These are phyloP conservation scores for Penicillium sp. DNA, from an alignment of 2,329 filamentous ascomycete species.

Conservation along the genomic window DNA sequence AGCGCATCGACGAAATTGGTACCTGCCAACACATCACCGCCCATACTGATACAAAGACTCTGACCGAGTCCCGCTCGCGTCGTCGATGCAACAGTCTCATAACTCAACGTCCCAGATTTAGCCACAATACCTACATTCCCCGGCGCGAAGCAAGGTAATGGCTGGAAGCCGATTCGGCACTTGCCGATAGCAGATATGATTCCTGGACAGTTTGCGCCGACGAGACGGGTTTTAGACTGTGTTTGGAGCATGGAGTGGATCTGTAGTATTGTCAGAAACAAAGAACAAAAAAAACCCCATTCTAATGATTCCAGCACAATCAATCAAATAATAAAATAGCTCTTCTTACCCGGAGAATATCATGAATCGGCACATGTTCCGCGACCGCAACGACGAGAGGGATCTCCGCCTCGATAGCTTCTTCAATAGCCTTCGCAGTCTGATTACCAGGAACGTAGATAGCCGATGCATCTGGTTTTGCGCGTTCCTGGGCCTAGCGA, in stretches of 20 bases:
- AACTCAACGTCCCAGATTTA: slow-evolving; percentile 78
- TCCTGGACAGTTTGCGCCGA: slow-evolving; percentile 78
- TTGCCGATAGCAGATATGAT: slow-evolving; percentile 72
- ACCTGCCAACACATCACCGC: slow-evolving; percentile 71
- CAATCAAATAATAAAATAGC: background rate
- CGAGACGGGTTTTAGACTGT: slow-evolving; percentile 68
- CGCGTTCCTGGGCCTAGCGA: slow-evolving; percentile 64
- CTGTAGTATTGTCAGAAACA: slow-evolving; percentile 31
- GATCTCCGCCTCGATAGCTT: slow-evolving; percentile 76
- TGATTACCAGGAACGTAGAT: slow-evolving; percentile 78
- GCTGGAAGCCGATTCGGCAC: slow-evolving; percentile 75
- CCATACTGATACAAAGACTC: slow-evolving; percentile 74
- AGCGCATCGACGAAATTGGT: slow-evolving; percentile 73
- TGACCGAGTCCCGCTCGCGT: slow-evolving; percentile 73
- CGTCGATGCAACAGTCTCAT: slow-evolving; percentile 74
- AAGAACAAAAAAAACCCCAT: too few species aligned
- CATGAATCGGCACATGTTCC: slow-evolving; percentile 75
- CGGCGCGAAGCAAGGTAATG: slow-evolving; percentile 67
- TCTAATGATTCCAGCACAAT: too few species aligned
- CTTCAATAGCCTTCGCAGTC: slow-evolving; percentile 70
- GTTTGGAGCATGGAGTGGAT: slow-evolving; percentile 69
- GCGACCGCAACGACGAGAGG: slow-evolving; percentile 76
- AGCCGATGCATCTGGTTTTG: slow-evolving; percentile 74
- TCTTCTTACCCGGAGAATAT: slow-evolving; percentile 64
- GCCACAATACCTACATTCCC: slow-evolving; percentile 72